Conservation (phyloP, 1,139 yeast genomes). For the Taiozyma onychis region DNA sequence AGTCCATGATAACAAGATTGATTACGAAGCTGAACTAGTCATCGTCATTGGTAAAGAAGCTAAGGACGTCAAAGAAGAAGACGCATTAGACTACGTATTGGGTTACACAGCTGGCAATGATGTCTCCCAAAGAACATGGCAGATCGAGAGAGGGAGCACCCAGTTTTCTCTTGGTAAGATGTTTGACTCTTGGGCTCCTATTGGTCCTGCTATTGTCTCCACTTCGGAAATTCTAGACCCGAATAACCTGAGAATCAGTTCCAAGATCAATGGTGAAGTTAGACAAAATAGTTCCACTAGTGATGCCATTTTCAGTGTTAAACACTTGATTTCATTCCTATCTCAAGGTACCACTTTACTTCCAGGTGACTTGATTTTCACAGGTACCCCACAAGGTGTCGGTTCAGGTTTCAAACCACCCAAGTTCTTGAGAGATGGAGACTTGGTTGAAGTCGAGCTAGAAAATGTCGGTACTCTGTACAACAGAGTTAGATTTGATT, state of each 20-base stretch:
- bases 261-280: conserved; percentile 37
- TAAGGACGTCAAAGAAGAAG: conserved; percentile 32
- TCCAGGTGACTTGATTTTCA: conserved; percentile 45
- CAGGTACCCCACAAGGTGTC: conserved; percentile 55
- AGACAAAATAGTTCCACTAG: conserved; percentile 41
- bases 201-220: conserved; percentile 37
- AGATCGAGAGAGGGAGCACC: conserved; percentile 37
- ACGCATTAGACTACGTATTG: conserved; percentile 40
- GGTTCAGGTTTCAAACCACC: conserved; percentile 40
- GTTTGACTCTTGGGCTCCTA: conserved; percentile 33
- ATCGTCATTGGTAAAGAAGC: conserved; percentile 44
- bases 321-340: conserved; percentile 39
- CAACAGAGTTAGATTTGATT: conserved; percentile 7
- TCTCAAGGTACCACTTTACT: conserved; percentile 46
- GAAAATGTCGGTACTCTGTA: conserved; percentile 25
- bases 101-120: conserved; percentile 50
- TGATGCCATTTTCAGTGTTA: conserved; percentile 45
- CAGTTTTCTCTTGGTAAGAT: conserved; percentile 45
- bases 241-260: conserved; percentile 30
- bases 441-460: conserved; percentile 37
- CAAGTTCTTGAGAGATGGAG: conserved; percentile 41
- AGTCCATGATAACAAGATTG: conserved; percentile 29
- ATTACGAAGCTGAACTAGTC: conserved; percentile 46
- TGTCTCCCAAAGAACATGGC: conserved; percentile 47
- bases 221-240: conserved; percentile 29